Percentiles rank a stretch among this genome's conserved stretches.
These are phyloP conservation scores for Nicotiana sylvestris DNA, from an alignment of 257 asterid genomes.

Conservation along the genomic window DNA sequence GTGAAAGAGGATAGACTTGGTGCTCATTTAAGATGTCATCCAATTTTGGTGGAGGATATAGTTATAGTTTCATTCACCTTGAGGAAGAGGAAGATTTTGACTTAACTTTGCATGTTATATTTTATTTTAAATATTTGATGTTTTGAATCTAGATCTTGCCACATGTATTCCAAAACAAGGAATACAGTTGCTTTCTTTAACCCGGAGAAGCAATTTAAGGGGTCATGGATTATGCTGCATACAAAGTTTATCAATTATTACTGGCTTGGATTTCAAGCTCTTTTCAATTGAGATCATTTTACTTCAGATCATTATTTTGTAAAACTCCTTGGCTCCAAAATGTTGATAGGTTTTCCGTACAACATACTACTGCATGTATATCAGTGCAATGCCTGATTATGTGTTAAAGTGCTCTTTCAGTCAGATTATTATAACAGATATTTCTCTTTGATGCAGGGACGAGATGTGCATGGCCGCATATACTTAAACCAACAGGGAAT, in stretches of 20 bases:
- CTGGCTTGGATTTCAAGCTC: neutral
- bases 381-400: neutral
- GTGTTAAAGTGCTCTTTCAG: neutral
- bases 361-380: neutral
- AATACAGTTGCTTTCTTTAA: neutral
- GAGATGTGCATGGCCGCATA: conserved; percentile 78
- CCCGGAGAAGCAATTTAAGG: neutral
- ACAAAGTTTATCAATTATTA: neutral
- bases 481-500: conserved; percentile 93
- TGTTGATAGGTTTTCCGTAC: neutral
- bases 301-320: neutral
- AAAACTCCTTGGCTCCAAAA: neutral
- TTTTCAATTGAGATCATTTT: neutral
- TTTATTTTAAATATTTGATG: neutral
- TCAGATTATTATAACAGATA: conserved; percentile 15
- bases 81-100: neutral
- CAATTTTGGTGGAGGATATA: neutral
- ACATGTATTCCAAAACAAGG: neutral
- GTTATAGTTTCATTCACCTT: neutral
- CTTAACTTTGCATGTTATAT: neutral
- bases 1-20: neutral
- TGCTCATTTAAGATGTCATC: neutral
- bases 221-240: neutral
- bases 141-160: neutral
- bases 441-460: conserved; percentile 46